Base-by-base conservation (phyloP, 2,329 filamentous ascomycete genomes). In the Colletotrichum cordylinicola region DNA sequence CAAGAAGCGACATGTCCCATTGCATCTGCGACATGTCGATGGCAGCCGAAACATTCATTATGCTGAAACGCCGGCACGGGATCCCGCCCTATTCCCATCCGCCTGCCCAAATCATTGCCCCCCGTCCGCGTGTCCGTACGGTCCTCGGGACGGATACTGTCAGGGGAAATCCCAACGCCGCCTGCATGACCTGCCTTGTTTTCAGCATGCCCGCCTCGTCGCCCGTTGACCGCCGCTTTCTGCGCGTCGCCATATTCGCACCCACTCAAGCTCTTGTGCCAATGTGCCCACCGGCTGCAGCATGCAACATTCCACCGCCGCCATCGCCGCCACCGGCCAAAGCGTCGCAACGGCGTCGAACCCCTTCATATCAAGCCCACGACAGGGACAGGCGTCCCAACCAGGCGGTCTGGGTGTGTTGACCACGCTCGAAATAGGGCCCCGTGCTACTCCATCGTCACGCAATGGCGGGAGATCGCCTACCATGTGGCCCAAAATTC, bases 391-490 rank as follows among this genome's bases (percentile, higher is more conserved):
- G 62, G 73, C 62, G 29, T 75, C 39, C 74, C 74, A 74, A 27
- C 48, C 35, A 73, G 64, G 64, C 65, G 74, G 74, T 66, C 74
- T 76, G 48, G 70, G 73, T 56, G 74, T 56, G 68, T 61, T 15
- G 37, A 18, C 24, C 67, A 67, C 56, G 39, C 64, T 35, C 33
- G 18, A 35, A 61, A 64, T 68, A 73, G 69, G 24, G 33, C 62
- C 43, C 52, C 29, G 56, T 75, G 43, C 58, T 55, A 65, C 56
- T 68, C 56, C 48, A 58, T 74, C 64, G 64, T 62, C 74, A 67
- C 71, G 66, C 52, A 71, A 70, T 56, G 66, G 70, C 74, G 74
- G 74, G 74, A 76, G 74, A 76, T 76, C 71, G 52, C n/a, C 66
- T 62, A 18, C 60, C 70, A 68, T 65, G 74, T 71, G 74, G 74